A percentile compares a stretch with the other conserved stretches of the same genome.
phyloP scores from a whole-genome alignment of 768 basidiomycete species.

The Infundibulicybe gibba region DNA sequence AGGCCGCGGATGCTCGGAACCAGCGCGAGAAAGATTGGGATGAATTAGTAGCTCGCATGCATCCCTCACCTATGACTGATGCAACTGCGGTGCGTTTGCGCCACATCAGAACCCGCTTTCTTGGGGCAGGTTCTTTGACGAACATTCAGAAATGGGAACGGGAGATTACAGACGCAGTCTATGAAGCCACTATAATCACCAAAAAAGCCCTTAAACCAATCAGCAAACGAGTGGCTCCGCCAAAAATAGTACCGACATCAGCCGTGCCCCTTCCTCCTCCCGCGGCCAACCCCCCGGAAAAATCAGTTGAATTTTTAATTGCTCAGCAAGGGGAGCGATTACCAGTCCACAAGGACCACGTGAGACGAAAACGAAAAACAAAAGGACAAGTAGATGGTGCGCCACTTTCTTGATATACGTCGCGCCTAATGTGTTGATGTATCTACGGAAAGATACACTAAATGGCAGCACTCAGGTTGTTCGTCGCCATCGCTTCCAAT shows the following conservation, averaged over 20 bases:
- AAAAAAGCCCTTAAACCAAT: conserved; percentile 38
- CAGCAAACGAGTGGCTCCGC: conserved; percentile 13
- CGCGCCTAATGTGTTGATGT: no score
- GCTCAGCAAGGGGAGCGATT: conserved; percentile 46
- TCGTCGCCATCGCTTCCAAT: conserved; percentile 71
- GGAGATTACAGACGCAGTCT: conserved; percentile 53
- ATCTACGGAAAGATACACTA: no score
- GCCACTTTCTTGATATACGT: no score
- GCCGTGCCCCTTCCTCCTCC: conserved; percentile 31
- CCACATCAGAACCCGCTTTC: conserved; percentile 50
- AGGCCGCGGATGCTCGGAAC: conserved; percentile 57
- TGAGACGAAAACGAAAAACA: conserved; percentile 30
- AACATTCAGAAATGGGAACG: conserved; percentile 59
- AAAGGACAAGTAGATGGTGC: conserved; percentile 7
- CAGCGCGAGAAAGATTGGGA: conserved; percentile 69
- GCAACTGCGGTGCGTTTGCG: conserved; percentile 48
- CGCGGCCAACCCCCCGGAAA: conserved; percentile 43
- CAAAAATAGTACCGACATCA: conserved; percentile 15
- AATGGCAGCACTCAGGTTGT: conserved; percentile 8
- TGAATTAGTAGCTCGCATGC: conserved; percentile 45
- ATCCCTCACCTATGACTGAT: conserved; percentile 49
- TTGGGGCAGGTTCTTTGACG: conserved; percentile 51
- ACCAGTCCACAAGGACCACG: conserved; percentile 14
- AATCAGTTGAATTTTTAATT: conserved; percentile 47
- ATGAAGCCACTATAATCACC: conserved; percentile 48